Evolutionary conservation across 2,329 filamentous ascomycete species (phyloP), one percentile per base, ranked within the genome.

Genomic region (Colletotrichum higginsianum): DNA sequence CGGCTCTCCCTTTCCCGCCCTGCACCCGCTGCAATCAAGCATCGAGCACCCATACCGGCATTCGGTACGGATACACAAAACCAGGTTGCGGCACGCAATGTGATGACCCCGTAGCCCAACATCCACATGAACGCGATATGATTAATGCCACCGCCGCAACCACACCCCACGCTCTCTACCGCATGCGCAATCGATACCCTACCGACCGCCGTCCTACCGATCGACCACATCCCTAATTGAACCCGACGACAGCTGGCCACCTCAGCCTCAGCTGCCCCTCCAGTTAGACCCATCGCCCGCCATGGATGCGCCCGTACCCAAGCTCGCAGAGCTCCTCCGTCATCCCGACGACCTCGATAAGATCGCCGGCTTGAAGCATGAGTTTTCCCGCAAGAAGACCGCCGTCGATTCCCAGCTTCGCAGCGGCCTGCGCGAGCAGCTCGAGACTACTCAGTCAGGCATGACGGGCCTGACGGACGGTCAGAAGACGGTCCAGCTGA

Each of bases 281-380:
- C 42, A 18, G 42, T 42, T n/a, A 15, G 15, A 50, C 26, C 21
- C n/a, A 56, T 35, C 30, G 40, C 55, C 56, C 78, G 80, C 76
- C 70, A 94, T 89, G 90, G 92, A 90, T 85, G 88, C 91, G 76
- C 88, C 89, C 71, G 89, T 89, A 57, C 90, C 94, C 81, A 95
- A 95, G 86, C 91, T 99, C 81, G 91, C 95, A 75, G 96, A 98
- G 86, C 90, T 98, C 73, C 91, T 99, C 76, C 94, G 95, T 78
- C 95, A 98, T 80, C 94, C 96, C 3, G 96, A 99, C 80, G 96
- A 99, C 84, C 91, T 99, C 76, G 96, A 99, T 86, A 98, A 98
- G 87, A 96, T 99, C 78, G 87, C 92, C 63, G 91, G 91, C 57
- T 88, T 99, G 79, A 98, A 97, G 85, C 89, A 93, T 75, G 96